Base-by-base conservation (phyloP, 1,284 basidiomycete species). In the Cutaneotrichosporon mucoides region DNA sequence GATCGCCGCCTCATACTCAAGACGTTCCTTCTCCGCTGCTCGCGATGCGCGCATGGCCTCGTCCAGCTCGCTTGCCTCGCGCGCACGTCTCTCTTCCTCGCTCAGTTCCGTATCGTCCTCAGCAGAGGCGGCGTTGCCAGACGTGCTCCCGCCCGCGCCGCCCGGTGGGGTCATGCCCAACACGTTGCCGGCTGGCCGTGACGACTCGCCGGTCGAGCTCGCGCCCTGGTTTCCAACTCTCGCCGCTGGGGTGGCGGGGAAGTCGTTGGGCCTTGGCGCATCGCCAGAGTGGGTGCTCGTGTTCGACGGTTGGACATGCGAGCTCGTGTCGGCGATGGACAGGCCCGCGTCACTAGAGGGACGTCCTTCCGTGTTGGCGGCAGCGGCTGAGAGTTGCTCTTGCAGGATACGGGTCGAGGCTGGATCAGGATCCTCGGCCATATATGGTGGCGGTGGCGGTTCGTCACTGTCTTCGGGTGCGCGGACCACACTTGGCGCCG, bases 31-130 rank as follows among this genome's bases (percentile, higher is more conserved):
- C 56, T 73, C 71, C 2, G 63, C 60, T 2, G 61, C 62, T 3
- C 67, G 48, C 36, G 70, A 72, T 4, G 62, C 61, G 34, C 75
- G 61, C 53, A 71, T 70, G 1, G 73, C 75, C 62, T 77, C 75
- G 13, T 72, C 74, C 24, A 75, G 60, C 55, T 73, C 67, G 42
- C 69, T 72, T 55, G 75, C 73, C 54, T 77, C 75, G 59, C 70
- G 68, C 11, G 67, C 66, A 12, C 64, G 56, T 11, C 66, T 60
- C 53, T 72, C 67, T 43, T 71, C 69, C 1, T 60, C 54, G 2
- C 40, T 40, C 35, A 35, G 11, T 24, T 15, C 8, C 34, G 3
- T 5, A 24, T 24, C 24, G 24, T 24, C 24, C 24, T 24, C 24
- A 24, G 24, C 24, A 24, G 24, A 24, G 24, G 24, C 24, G 24